Evolutionary conservation across 2,329 filamentous ascomycete genomes (phyloP), one percentile per base, ranked within the genome.

Genomic region (Domatiomyces globalis): DNA sequence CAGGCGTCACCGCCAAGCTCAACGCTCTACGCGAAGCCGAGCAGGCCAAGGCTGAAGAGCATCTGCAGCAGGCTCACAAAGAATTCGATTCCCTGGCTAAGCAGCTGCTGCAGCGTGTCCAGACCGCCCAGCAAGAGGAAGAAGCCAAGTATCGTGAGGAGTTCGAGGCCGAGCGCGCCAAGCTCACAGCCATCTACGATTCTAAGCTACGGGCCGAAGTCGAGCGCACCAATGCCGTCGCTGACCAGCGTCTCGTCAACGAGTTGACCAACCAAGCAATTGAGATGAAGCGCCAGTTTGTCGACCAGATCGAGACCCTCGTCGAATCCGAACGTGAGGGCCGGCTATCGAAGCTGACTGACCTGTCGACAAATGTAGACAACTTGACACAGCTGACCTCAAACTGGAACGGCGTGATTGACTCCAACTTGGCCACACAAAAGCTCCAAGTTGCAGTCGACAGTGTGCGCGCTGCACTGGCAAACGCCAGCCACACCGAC

Each of bases 391-490:
- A 83, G 67, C 79, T 98, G 50, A 94, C 89, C 1, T 79, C 80
- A 1, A 84, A 87, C 58, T 96, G 88, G 88, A 94, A 90, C 69
- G 80, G 82, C 43, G 87, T 96, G 39, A 81, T 98, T 19, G 88
- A 96, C 65, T 76, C 79, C 54, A 96, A 92, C 70, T 79, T 96
- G 56, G 84, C 86, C 69, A 95, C 92, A 0, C 92, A 98, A 69
- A 89, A 96, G 71, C 81, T 98, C 25, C 87, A 95, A 65, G 87
- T 98, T 36, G 92, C 92, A 18, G 85, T 96, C 27, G 92, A 98
- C 66, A 87, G 90, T 42, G 88, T 96, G 49, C 84, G 87, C 59
- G 81, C 86, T 52, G 87, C 84, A 48, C 78, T 96, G 19, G 83
- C 88, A 64, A 83, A 84, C 58, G 77, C 83, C 10, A 73, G 81